A percentile compares a stretch with the other conserved stretches of the same genome.
These are phyloP conservation scores for Apiospora malaysiana DNA, from an alignment of 2,329 filamentous ascomycete genomes.

Conservation along the genomic window DNA sequence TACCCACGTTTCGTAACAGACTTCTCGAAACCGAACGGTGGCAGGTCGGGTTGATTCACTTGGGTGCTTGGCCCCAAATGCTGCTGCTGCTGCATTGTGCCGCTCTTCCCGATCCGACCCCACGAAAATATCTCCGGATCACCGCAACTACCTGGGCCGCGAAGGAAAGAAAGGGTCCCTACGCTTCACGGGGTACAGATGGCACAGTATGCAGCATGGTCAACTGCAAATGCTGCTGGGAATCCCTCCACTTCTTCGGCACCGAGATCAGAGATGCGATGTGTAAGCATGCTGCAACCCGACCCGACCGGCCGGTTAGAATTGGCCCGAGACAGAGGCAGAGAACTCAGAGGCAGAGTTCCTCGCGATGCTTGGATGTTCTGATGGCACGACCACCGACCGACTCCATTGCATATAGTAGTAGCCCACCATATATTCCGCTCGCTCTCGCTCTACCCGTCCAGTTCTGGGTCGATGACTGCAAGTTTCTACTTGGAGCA, in stretches of 20 bases:
- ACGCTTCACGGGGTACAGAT: background rate
- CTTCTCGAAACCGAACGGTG: background rate
- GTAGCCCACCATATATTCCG: background rate
- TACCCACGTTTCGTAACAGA: background rate
- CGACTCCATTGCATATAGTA: background rate
- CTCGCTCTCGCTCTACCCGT: background rate
- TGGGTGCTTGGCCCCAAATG: background rate
- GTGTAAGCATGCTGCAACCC: conserved; percentile 6
- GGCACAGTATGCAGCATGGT: background rate
- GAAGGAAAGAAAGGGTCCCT: background rate
- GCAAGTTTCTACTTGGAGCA: background rate
- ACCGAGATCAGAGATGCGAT: background rate
- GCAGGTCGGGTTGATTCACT: background rate
- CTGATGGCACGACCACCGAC: background rate
- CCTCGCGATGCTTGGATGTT: background rate
- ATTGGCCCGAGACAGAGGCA: background rate
- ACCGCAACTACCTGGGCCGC: background rate
- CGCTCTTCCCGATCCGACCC: conserved; percentile 10
- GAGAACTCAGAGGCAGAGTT: background rate
- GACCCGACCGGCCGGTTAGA: conserved; percentile 13
- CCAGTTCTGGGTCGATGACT: background rate
- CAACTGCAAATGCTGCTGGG: background rate
- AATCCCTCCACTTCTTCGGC: conserved; percentile 10
- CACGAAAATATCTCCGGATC: conserved; percentile 11
- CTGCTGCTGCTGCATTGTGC: conserved; percentile 1